Conservation (phyloP, 441 rosid genomes). For the Syzygium malaccense region DNA sequence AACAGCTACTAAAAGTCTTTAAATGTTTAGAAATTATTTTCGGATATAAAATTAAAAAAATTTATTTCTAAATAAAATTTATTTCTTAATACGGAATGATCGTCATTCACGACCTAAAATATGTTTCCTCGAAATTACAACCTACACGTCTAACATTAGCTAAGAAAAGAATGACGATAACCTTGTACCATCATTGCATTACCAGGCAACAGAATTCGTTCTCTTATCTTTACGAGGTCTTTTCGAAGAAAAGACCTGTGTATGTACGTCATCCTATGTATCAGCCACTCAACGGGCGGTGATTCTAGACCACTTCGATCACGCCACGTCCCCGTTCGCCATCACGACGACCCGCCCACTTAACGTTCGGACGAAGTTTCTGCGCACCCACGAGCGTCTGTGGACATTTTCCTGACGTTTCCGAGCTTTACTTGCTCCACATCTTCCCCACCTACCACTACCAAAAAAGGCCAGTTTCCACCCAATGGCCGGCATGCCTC, state of each 20-base stretch:
- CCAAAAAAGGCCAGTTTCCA: background rate
- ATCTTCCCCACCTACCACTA: background rate
- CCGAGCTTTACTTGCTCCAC: background rate
- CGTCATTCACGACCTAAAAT: fast-evolving
- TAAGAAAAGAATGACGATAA: background rate
- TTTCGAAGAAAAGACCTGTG: background rate
- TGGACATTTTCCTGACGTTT: background rate
- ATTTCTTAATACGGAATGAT: no score
- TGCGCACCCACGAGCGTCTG: no score
- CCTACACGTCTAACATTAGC: background rate
- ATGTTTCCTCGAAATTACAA: background rate
- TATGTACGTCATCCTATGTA: background rate
- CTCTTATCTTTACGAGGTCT: background rate
- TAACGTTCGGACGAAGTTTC: background rate
- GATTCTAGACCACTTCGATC: background rate
- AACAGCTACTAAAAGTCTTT: fast-evolving
- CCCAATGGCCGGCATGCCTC: background rate
- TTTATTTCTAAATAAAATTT: fast-evolving
- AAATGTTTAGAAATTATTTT: no score
- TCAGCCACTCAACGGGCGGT: background rate
- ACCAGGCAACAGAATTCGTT: background rate
- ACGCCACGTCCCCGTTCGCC: background rate
- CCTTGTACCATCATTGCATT: background rate
- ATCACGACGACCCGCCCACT: background rate
- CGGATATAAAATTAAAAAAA: fast-evolving